Evolutionary conservation across 176 grass and related monocot species (phyloP).

Genomic region (Oryza glumipatula): DNA sequence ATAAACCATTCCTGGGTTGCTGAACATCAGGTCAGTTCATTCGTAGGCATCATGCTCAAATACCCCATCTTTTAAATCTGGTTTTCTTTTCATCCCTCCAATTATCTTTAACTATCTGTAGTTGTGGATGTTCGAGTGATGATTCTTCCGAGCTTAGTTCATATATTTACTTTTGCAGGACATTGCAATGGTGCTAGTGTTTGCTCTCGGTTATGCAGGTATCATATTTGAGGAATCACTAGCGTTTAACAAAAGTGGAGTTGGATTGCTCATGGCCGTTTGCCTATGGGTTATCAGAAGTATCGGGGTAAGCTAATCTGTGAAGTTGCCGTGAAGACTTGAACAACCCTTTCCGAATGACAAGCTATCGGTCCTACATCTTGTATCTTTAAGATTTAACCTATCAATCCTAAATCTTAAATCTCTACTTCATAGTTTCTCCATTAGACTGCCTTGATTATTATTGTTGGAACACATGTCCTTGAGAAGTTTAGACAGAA

Average conservation of each 20-base stretch:
- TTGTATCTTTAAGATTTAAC: neutral
- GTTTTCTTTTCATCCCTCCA: neutral
- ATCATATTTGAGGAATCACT: conserved; percentile 98
- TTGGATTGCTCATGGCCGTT: conserved; percentile 92
- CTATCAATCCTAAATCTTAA: neutral
- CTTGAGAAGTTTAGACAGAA: neutral
- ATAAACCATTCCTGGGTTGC: conserved; percentile 98
- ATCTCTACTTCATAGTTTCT: conserved; percentile 18
- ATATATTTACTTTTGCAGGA: conserved; percentile 65
- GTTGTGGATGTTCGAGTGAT: neutral
- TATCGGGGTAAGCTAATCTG: conserved; percentile 75
- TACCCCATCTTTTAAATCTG: neutral
- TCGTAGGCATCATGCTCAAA: conserved; percentile 21
- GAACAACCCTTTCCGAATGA: conserved; percentile 10
- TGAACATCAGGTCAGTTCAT: conserved; percentile 73
- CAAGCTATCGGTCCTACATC: neutral
- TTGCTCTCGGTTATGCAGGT: conserved; percentile 88
- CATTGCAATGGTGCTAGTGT: conserved; percentile 91
- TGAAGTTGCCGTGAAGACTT: neutral
- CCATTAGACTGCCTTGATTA: conserved; percentile 18
- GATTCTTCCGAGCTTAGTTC: conserved; percentile 17
- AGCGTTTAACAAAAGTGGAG: conserved; percentile 97
- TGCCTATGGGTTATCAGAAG: conserved; percentile 95
- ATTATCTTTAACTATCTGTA: neutral
- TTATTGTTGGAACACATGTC: neutral